Conservation (phyloP, 306 rosid species). For the Notholithocarpus densiflorus region DNA sequence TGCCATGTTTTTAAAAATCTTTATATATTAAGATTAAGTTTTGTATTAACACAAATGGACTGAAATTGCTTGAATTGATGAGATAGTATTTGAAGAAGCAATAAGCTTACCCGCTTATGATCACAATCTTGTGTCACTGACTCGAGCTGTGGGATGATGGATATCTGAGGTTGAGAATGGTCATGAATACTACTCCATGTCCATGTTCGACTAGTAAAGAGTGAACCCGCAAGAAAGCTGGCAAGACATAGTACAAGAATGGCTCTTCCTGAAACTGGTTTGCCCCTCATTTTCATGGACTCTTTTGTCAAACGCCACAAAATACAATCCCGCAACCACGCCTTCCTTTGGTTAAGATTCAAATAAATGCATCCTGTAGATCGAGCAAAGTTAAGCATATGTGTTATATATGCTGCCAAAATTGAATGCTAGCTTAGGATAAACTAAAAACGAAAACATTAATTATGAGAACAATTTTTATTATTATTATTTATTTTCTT, state of each 20-base stretch:
- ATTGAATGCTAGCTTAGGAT: no score
- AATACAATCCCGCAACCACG: not conserved
- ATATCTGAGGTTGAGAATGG: slow-evolving; percentile 23
- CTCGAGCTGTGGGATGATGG: slow-evolving; percentile 1
- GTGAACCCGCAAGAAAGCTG: slow-evolving; percentile 76
- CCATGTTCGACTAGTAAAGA: slow-evolving; percentile 67
- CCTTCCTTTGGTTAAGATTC: not conserved
- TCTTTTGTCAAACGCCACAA: not conserved
- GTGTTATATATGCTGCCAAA: no score
- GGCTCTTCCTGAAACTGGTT: slow-evolving; percentile 50
- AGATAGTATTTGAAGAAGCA: not conserved
- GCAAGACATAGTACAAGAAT: slow-evolving; percentile 48
- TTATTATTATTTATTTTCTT: no score
- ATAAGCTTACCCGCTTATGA: slow-evolving; percentile 42
- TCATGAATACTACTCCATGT: slow-evolving; percentile 6
- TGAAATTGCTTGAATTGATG: not conserved
- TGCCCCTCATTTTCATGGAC: slow-evolving; percentile 54
- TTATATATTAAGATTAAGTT: no score
- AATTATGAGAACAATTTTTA: not conserved
- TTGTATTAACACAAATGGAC: no score
- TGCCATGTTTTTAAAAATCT: no score
- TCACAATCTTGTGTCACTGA: slow-evolving; percentile 25
- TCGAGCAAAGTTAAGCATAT: no score
- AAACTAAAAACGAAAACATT: no score
- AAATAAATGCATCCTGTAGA: no score